These are phyloP conservation scores for Diaporthe sp. DNA, from an alignment of 2,329 filamentous ascomycete species.

Conservation along the genomic window DNA sequence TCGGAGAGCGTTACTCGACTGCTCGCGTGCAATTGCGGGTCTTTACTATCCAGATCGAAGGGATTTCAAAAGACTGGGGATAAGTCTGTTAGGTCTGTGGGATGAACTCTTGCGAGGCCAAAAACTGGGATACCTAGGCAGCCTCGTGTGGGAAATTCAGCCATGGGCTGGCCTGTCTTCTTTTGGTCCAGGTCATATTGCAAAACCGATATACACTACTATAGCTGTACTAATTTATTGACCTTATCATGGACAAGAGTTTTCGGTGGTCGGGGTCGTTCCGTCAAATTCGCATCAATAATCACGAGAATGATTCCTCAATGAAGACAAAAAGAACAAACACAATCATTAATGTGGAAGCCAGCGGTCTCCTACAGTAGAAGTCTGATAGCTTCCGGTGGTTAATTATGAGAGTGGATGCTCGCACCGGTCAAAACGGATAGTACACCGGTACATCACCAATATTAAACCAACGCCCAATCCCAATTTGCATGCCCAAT, in stretches of 20 bases:
- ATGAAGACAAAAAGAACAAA: too few species aligned
- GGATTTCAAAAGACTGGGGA: not conserved
- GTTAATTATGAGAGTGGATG: too few species aligned
- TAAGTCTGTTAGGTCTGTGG: not conserved
- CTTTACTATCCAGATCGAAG: not conserved
- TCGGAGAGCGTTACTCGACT: not conserved
- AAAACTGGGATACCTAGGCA: not conserved
- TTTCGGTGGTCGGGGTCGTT: too few species aligned
- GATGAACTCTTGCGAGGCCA: not conserved
- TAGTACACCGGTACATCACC: too few species aligned
- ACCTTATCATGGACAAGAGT: not conserved
- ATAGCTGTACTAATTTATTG: not conserved
- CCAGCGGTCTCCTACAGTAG: too few species aligned
- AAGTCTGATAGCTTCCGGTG: too few species aligned
- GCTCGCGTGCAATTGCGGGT: not conserved
- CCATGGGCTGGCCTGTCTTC: not conserved
- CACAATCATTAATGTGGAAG: too few species aligned
- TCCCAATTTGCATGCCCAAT: too few species aligned
- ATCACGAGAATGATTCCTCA: too few species aligned
- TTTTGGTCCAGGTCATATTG: not conserved
- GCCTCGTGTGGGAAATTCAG: not conserved
- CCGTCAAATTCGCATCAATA: too few species aligned
- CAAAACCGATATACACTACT: not conserved
- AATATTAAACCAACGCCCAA: too few species aligned
- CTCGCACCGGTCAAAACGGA: too few species aligned